A percentile compares a stretch with the other conserved stretches of the same genome.
Conservation (phyloP, 257 asterid genomes). For the Ehretia macrophylla region DNA sequence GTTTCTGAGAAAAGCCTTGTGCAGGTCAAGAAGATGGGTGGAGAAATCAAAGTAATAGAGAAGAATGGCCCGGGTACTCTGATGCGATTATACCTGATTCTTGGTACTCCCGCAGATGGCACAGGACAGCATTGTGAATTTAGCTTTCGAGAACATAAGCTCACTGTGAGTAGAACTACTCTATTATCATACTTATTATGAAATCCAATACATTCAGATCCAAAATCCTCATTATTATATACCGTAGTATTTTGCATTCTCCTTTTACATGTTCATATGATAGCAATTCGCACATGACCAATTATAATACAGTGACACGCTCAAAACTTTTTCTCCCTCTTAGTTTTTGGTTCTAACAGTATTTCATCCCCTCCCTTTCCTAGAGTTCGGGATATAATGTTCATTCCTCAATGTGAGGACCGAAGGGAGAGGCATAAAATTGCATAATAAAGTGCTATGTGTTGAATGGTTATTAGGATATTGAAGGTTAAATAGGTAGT, state of each 20-base stretch:
- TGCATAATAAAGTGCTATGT: no score
- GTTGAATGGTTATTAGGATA: no score
- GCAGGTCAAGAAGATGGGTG: conserved; percentile 92
- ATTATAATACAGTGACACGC: no score
- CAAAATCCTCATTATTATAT: not conserved
- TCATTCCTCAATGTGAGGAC: not conserved
- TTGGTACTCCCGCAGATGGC: conserved; percentile 43
- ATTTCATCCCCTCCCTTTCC: no score
- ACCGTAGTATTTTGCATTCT: not conserved
- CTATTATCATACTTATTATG: not conserved
- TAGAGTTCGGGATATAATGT: no score
- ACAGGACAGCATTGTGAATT: conserved; percentile 44
- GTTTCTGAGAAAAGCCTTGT: not conserved
- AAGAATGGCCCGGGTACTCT: conserved; percentile 78
- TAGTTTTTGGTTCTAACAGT: no score
- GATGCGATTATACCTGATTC: conserved; percentile 64
- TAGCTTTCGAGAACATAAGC: conserved; percentile 45
- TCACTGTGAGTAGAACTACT: conserved; percentile 44
- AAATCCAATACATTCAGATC: not conserved
- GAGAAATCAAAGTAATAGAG: conserved; percentile 82
- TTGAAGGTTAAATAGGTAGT: no score
- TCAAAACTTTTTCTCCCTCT: no score
- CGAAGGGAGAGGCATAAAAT: no score
- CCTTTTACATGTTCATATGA: not conserved
- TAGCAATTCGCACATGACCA: no score